These are phyloP conservation scores for Acanthamoeba sp. DNA, from an alignment of 208 protist genomes.

Conservation along the genomic window DNA sequence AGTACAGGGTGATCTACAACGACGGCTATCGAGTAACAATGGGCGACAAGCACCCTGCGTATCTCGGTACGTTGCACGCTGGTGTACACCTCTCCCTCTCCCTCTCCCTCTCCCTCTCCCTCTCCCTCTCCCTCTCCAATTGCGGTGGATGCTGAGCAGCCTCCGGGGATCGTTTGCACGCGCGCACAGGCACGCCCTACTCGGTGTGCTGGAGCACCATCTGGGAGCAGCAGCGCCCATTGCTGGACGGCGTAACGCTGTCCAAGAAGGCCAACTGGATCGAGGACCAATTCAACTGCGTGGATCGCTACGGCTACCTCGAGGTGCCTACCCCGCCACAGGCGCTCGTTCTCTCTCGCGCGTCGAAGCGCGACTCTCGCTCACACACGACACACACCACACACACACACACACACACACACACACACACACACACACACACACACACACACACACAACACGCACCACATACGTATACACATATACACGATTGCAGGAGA, in stretches of 20 bases:
- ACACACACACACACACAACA: no score
- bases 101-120: background rate
- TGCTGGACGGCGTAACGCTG: background rate
- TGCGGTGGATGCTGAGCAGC: background rate
- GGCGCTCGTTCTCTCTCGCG: background rate
- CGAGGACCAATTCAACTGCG: slow-evolving; percentile 9
- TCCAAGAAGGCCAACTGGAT: background rate
- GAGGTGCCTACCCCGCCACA: background rate
- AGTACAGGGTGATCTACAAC: slow-evolving; percentile 57
- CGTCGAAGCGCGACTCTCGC: background rate
- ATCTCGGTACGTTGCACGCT: background rate
- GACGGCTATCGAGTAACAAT: background rate
- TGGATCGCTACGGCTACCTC: slow-evolving; percentile 6
- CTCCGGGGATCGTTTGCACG: background rate
- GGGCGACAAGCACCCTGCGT: slow-evolving; percentile 19
- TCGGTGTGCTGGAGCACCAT: slow-evolving; percentile 34
- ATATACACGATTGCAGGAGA: background rate
- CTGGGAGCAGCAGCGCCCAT: background rate
- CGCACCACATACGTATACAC: background rate
- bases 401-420: no score
- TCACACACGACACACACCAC: no score
- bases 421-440: no score
- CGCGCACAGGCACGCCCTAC: background rate
- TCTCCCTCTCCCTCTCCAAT: background rate
- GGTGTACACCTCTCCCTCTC: background rate